These are phyloP conservation scores for Protomyces gravidus DNA, from an alignment of 1,139 yeast species.

Conservation along the genomic window DNA sequence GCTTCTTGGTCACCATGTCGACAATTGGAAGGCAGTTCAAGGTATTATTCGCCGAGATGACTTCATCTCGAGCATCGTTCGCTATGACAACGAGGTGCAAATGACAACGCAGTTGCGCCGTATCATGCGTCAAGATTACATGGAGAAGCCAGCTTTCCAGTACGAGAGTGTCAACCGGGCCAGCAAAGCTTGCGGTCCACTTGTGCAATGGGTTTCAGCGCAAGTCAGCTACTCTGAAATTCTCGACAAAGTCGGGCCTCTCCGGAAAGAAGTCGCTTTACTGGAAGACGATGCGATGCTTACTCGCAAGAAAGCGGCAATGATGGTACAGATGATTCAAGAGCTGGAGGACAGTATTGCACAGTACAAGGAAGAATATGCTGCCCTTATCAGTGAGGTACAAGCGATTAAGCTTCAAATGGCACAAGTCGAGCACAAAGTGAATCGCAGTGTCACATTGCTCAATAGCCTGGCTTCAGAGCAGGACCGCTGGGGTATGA, in stretches of 20 bases:
- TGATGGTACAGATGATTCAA: constrained; percentile 68
- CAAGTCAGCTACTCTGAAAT: constrained; percentile 70
- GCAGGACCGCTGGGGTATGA: constrained; percentile 67
- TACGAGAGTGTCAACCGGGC: constrained; percentile 79
- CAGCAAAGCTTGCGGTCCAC: constrained; percentile 92
- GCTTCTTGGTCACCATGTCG: constrained; percentile 66
- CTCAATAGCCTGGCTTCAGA: constrained; percentile 65
- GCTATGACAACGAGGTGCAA: constrained; percentile 61
- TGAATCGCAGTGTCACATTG: constrained; percentile 58
- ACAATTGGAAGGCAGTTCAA: constrained; percentile 79
- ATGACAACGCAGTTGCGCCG: constrained; percentile 53
- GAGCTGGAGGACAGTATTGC: constrained; percentile 72
- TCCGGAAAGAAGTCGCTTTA: constrained; percentile 58
- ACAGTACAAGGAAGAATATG: constrained; percentile 62
- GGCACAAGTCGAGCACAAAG: constrained; percentile 57
- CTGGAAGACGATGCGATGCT: constrained; percentile 60
- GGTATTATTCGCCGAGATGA: constrained; percentile 77
- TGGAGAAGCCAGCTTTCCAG: constrained; percentile 61
- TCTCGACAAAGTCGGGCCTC: constrained; percentile 67
- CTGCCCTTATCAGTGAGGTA: constrained; percentile 67
- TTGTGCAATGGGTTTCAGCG: constrained; percentile 84
- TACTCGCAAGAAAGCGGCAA: constrained; percentile 58
- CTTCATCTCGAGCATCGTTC: constrained; percentile 77
- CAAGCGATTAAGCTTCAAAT: constrained; percentile 72
- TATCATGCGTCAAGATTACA: constrained; percentile 57